A percentile compares a stretch with the other conserved stretches of the same genome.
Evolutionary conservation across 768 basidiomycete species (phyloP).

Genomic region (Leccinum olivaceopallidum): DNA sequence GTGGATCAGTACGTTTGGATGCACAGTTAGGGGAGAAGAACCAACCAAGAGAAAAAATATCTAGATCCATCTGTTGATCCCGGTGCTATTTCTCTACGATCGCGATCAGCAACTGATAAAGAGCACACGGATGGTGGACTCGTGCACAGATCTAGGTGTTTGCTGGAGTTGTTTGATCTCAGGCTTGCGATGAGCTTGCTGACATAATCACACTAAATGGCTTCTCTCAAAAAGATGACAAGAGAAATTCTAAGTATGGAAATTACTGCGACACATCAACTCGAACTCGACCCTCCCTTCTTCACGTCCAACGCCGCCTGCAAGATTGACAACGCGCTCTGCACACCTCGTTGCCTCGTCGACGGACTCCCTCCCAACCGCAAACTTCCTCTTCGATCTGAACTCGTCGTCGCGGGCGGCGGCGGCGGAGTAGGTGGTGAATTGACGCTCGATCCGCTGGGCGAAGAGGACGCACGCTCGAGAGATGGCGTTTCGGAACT

Average conservation of each 20-base stretch:
- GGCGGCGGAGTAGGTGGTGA: conserved; percentile 27
- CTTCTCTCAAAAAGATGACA: not conserved
- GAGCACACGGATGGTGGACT: not conserved
- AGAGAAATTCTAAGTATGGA: not conserved
- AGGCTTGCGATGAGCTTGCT: not conserved
- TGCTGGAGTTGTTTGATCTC: not conserved
- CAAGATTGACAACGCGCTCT: conserved; percentile 28
- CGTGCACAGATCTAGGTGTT: no score
- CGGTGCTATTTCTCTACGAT: not conserved
- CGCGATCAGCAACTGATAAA: not conserved
- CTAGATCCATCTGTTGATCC: not conserved
- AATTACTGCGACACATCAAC: conserved; percentile 3
- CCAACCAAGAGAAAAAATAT: not conserved
- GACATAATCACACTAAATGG: not conserved
- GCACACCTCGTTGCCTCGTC: conserved; percentile 25
- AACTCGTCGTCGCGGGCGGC: conserved; percentile 14
- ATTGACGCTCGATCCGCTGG: conserved; percentile 25
- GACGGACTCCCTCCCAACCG: conserved; percentile 24
- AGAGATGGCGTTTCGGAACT: conserved; percentile 26
- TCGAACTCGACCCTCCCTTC: conserved; percentile 18
- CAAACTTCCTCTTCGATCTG: conserved; percentile 16
- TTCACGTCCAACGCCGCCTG: conserved; percentile 31
- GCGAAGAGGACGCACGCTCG: conserved; percentile 25
- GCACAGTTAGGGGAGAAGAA: not conserved
- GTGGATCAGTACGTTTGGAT: not conserved